Evolutionary conservation across 495 filamentous ascomycete genomes (phyloP), one percentile per base, ranked within the genome.

Genomic region (Neurospora tetraspora): DNA sequence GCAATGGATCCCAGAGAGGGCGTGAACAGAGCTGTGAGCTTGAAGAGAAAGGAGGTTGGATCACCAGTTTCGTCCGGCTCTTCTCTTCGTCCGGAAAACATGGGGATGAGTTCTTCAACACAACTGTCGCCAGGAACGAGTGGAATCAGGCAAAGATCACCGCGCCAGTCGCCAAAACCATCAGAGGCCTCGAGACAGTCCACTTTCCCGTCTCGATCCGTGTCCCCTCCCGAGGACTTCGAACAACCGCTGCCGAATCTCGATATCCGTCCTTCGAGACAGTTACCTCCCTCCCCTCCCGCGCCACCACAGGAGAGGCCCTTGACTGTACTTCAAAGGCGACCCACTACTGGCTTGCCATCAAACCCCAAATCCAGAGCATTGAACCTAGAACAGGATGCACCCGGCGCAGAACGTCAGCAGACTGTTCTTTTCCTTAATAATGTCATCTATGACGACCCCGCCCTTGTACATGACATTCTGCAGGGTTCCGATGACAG

Each of bases 341-440:
- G 84, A 3, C 78, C 80, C 9, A 85, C 86, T 0, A 84, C 83
- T 14, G 86, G 86, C 16, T 77, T 87, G 8, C 86, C 86, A 0
- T 81, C 81, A 10, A 86, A 86, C 68, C 86, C 86, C 12, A 80
- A 80, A 34, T 80, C 85, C n/a, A 80, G 82, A 68, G 82, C 78
- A n/a, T 72, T 84, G 69, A 78, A 76, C 38, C 61, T 82, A 38
- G 72, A 73, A 8, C 76, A 76, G 37, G 81, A 83, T 20, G 69
- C 76, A 31, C 53, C 72, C 3, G 70, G 71, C 2, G 72, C 74
- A 14, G 79, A 77, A 68, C 78, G 80, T 39, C 79, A 85, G 39
- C 82, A 84, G 53, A 87, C 85, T 38, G 80, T 87, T 23, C 82
- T 88, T 82, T 85, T 86, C 59, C 76, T 88, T 39, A 87, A 87